Conservation (phyloP, 768 basidiomycete genomes). For the Tylopilus vinaceipallidus region DNA sequence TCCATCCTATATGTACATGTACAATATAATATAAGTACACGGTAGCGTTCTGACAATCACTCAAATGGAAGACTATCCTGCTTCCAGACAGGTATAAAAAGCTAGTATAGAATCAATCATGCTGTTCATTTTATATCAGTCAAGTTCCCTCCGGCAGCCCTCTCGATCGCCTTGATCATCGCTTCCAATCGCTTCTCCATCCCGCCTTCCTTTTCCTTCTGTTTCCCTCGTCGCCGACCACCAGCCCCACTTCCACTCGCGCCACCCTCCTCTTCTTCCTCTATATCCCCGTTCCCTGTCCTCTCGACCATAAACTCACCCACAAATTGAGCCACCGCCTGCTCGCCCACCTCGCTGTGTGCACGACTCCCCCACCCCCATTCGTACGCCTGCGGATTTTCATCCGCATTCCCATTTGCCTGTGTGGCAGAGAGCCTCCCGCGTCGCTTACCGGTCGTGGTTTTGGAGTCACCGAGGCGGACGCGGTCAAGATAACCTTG, state of each 20-base stretch:
- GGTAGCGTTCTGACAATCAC: too few species aligned
- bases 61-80: too few species aligned
- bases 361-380: slow-evolving; percentile 89
- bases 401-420: slow-evolving; percentile 20
- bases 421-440: slow-evolving; percentile 47
- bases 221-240: slow-evolving; percentile 7
- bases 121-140: slow-evolving; percentile 32
- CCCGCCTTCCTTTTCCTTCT: slow-evolving; percentile 10
- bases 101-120: background rate
- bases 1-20: too few species aligned
- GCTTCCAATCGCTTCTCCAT: slow-evolving; percentile 27
- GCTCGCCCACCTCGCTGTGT: slow-evolving; percentile 80
- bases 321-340: slow-evolving; percentile 69
- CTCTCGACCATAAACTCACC: slow-evolving; percentile 63
- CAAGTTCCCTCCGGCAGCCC: slow-evolving; percentile 61
- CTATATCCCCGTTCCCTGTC: slow-evolving; percentile 11
- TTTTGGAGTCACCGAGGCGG: slow-evolving; percentile 48
- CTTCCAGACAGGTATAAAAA: background rate
- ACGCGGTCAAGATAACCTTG: slow-evolving; percentile 80
- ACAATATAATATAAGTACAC: too few species aligned
- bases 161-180: slow-evolving; percentile 56
- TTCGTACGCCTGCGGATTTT: slow-evolving; percentile 43
- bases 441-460: slow-evolving; percentile 50
- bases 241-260: background rate
- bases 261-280: slow-evolving; percentile 18